A percentile compares a stretch with the other conserved stretches of the same genome.
phyloP scores from a whole-genome alignment of 1,139 yeast species.

The Debaryomycetaceae sp. region DNA sequence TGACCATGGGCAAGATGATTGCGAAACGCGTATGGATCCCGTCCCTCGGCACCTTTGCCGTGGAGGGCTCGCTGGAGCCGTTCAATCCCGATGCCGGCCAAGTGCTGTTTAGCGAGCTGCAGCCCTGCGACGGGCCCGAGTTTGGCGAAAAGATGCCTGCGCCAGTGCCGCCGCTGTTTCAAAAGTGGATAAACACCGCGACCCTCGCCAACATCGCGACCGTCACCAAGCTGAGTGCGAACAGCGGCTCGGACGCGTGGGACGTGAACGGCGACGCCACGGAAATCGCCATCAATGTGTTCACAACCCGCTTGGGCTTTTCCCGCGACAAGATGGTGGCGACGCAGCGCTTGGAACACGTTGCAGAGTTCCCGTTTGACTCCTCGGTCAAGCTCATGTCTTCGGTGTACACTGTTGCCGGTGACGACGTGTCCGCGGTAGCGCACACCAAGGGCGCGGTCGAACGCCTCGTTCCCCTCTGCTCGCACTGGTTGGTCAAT shows the following conservation, averaged over 20 bases:
- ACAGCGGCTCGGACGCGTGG: conserved; percentile 39
- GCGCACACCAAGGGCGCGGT: conserved; percentile 73
- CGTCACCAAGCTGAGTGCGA: conserved; percentile 26
- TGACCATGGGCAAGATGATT: conserved; percentile 74
- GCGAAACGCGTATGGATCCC: conserved; percentile 71
- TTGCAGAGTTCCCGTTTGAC: conserved; percentile 69
- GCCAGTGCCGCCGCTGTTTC: conserved; percentile 18
- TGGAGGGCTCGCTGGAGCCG: conserved; percentile 54
- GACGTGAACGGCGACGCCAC: conserved; percentile 80
- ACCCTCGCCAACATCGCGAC: conserved; percentile 67
- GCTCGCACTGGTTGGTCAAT: conserved; percentile 42
- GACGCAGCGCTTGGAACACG: conserved; percentile 25
- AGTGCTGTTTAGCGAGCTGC: conserved; percentile 26
- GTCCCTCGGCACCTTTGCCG: conserved; percentile 54
- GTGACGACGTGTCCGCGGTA: conserved; percentile 15
- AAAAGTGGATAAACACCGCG: conserved; percentile 47
- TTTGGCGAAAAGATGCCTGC: conserved; percentile 13
- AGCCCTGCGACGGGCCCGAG: conserved; percentile 36
- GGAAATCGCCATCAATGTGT: conserved; percentile 73
- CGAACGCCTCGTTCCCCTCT: conserved; percentile 53
- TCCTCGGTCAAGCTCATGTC: conserved; percentile 71
- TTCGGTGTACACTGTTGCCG: conserved; percentile 35
- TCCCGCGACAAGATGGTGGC: conserved; percentile 33
- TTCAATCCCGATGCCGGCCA: conserved; percentile 64
- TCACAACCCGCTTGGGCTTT: conserved; percentile 44